Percentiles rank a stretch among this genome's conserved stretches.
phyloP scores from a whole-genome alignment of 2,329 filamentous ascomycete species.

The Passalora sequoiae region DNA sequence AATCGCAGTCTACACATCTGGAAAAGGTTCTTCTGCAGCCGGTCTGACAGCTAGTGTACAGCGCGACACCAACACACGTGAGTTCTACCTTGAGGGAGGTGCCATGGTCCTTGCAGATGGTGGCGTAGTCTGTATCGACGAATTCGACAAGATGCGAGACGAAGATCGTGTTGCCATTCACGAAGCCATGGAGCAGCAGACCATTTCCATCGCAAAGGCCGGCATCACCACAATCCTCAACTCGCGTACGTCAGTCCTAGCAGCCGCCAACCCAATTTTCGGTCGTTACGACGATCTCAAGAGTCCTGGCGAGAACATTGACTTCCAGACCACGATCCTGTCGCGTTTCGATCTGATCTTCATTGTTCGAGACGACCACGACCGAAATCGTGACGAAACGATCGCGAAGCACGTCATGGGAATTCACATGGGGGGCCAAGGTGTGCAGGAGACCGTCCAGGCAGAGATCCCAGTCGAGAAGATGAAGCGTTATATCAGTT shows the following conservation, averaged over 20 bases:
- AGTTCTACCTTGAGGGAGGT: constrained; percentile 97
- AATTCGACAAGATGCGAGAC: constrained; percentile 99
- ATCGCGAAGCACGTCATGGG: constrained; percentile 97
- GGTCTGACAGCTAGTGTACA: constrained; percentile 97
- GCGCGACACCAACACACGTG: constrained; percentile 80
- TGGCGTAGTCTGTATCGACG: constrained; percentile 96
- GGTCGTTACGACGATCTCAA: constrained; percentile 98
- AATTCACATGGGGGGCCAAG: constrained; percentile 88
- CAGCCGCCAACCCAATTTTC: constrained; percentile 95
- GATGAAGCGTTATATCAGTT: constrained; percentile 95
- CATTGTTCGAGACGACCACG: constrained; percentile 94
- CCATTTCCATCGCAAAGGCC: constrained; percentile 96
- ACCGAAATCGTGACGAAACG: constrained; percentile 78
- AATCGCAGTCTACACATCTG: constrained; percentile 97
- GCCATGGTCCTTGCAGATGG: constrained; percentile 98
- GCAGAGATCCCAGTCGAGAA: constrained; percentile 91
- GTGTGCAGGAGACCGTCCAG: constrained; percentile 79
- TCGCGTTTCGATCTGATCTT: constrained; percentile 99
- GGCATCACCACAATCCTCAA: constrained; percentile 98
- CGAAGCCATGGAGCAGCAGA: constrained; percentile 99
- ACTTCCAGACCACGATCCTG: constrained; percentile 97
- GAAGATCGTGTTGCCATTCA: constrained; percentile 97
- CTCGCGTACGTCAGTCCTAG: constrained; percentile 87
- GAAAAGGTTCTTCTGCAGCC: constrained; percentile 94
- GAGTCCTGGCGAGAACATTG: constrained; percentile 94